These are phyloP conservation scores for Phanerochaete carnosa DNA, from an alignment of 768 basidiomycete genomes.

Conservation along the genomic window DNA sequence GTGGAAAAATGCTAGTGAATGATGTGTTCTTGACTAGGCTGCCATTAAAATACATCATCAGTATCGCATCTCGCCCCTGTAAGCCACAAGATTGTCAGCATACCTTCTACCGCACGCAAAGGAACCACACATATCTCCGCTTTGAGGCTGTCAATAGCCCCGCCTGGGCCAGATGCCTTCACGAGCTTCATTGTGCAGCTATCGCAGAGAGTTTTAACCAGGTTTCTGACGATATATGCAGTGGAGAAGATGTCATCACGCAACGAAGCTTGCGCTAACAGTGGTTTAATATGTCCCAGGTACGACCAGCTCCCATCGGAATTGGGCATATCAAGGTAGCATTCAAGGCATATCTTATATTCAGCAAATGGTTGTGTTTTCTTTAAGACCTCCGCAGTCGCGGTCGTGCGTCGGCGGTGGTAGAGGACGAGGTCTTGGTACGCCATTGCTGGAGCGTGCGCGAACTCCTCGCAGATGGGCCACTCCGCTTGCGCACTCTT, in stretches of 20 bases:
- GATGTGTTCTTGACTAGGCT: too few species aligned
- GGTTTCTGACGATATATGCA: background rate
- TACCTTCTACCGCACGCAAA: background rate
- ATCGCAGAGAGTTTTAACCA: background rate
- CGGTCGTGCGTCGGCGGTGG: conserved; percentile 49
- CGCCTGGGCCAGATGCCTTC: background rate
- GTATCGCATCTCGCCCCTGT: too few species aligned
- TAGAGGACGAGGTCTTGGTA: conserved; percentile 64
- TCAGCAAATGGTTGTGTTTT: background rate
- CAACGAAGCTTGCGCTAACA: background rate
- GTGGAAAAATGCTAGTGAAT: too few species aligned
- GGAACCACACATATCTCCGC: background rate
- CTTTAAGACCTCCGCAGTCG: conserved; percentile 46
- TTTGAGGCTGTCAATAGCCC: background rate
- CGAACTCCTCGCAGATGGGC: conserved; percentile 60
- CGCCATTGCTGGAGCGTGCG: conserved; percentile 60
- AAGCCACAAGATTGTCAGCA: background rate
- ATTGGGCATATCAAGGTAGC: too few species aligned
- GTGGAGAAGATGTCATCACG: background rate
- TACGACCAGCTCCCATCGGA: background rate
- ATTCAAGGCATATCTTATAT: background rate
- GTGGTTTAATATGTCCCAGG: background rate
- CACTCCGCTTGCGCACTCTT: conserved; percentile 48
- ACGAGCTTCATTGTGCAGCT: background rate
- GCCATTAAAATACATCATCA: too few species aligned